These are phyloP conservation scores for Calonectria multiphialidica DNA, from an alignment of 2,329 filamentous ascomycete genomes.

Conservation along the genomic window DNA sequence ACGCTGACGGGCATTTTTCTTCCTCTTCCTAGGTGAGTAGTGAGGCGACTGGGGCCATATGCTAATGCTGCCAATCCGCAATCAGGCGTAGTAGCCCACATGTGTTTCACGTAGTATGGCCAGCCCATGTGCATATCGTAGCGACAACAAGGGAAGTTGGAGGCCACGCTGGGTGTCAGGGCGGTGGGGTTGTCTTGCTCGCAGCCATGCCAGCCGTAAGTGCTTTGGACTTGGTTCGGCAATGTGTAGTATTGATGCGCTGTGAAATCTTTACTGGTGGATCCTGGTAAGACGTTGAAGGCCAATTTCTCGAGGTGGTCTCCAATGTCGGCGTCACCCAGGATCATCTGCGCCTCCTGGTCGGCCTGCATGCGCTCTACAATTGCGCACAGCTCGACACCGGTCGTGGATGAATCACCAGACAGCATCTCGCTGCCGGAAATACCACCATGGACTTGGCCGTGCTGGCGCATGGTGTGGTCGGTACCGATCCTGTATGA, in stretches of 20 bases:
- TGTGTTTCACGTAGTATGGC: conserved; percentile 8
- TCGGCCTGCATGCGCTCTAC: conserved; percentile 4
- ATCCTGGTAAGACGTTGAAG: neutral
- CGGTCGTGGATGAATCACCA: neutral
- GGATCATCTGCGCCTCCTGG: conserved; percentile 4
- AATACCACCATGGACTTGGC: neutral
- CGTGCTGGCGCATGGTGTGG: neutral
- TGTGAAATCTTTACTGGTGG: neutral
- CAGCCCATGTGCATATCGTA: conserved; percentile 3
- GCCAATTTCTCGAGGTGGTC: conserved; percentile 1
- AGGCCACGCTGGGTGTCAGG: neutral
- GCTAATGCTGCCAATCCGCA: neutral
- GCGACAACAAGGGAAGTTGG: conserved; percentile 1
- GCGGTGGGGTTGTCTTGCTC: neutral
- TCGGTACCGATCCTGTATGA: neutral
- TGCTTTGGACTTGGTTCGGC: neutral
- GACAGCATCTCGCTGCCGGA: neutral
- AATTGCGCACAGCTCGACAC: neutral
- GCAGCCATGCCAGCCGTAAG: neutral
- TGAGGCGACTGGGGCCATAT: neutral
- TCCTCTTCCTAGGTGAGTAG: neutral
- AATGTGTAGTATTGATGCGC: conserved; percentile 4
- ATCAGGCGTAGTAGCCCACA: neutral
- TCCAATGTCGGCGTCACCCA: neutral
- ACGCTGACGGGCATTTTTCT: neutral